Conservation (phyloP, 495 filamentous ascomycete species). For the Penicillium waksmanii region DNA sequence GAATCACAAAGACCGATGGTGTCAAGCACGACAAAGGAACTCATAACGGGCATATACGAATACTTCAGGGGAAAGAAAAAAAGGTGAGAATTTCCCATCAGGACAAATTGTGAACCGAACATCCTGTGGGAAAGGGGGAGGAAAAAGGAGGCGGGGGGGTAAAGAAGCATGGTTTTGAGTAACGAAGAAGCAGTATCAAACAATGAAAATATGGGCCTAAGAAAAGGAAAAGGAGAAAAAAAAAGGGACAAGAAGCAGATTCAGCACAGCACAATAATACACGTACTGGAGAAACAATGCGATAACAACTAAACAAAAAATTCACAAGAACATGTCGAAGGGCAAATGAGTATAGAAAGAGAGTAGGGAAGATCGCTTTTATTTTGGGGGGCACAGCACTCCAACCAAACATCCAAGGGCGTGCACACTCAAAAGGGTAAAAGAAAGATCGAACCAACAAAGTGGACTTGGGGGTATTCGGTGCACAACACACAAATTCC, state of each 20-base stretch:
- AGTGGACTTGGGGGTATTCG: conserved; percentile 53
- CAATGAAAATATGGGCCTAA: conserved; percentile 26
- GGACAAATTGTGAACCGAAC: conserved; percentile 27
- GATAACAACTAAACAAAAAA: conserved; percentile 37
- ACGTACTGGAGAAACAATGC: conserved; percentile 39
- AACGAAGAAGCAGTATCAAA: conserved; percentile 24
- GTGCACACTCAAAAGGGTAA: conserved; percentile 34
- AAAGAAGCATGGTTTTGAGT: conserved; percentile 19
- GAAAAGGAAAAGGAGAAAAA: conserved; percentile 14
- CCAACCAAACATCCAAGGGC: conserved; percentile 42
- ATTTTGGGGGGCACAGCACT: conserved; percentile 44
- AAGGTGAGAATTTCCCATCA: conserved; percentile 16
- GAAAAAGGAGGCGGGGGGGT: conserved; percentile 10
- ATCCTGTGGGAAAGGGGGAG: conserved; percentile 17
- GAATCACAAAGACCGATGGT: conserved; percentile 21
- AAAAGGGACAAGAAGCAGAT: conserved; percentile 25
- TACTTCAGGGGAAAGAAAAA: conserved; percentile 22
- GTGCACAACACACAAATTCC: conserved; percentile 54
- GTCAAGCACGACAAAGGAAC: conserved; percentile 26
- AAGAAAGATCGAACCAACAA: conserved; percentile 43
- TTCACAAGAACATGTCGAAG: conserved; percentile 28
- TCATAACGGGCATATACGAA: conserved; percentile 34
- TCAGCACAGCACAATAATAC: conserved; percentile 32
- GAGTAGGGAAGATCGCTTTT: conserved; percentile 47
- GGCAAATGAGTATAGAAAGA: conserved; percentile 25